Evolutionary conservation across 2,329 filamentous ascomycete genomes (phyloP).

Genomic region (Coniella vitis): DNA sequence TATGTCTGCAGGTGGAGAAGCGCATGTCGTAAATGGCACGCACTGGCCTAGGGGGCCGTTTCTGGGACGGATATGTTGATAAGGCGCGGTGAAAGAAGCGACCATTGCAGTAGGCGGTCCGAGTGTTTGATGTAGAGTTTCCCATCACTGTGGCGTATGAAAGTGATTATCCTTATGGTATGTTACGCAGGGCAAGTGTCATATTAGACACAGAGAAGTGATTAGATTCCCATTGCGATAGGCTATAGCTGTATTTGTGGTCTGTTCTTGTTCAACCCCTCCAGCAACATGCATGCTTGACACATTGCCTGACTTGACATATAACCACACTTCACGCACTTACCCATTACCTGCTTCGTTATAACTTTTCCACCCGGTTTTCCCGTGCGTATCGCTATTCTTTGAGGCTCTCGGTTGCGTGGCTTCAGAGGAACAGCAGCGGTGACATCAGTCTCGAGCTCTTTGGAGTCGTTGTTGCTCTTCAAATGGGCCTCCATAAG

Average conservation of each 20-base stretch:
- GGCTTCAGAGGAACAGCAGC: slow-evolving; percentile 31
- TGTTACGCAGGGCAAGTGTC: background rate
- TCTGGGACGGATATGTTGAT: background rate
- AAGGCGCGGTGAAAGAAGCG: no score
- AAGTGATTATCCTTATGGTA: background rate
- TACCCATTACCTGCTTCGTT: slow-evolving; percentile 65
- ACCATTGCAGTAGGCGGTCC: no score
- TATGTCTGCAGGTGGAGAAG: slow-evolving; percentile 41
- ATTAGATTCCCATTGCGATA: background rate
- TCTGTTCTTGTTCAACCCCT: slow-evolving; percentile 79
- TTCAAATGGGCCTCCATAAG: slow-evolving; percentile 70
- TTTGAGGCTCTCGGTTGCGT: slow-evolving; percentile 19
- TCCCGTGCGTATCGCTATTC: slow-evolving; percentile 19
- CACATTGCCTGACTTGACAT: slow-evolving; percentile 91
- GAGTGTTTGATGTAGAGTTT: background rate
- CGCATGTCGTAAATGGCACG: slow-evolving; percentile 36
- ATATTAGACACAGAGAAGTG: background rate
- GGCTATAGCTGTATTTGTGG: slow-evolving; percentile 48
- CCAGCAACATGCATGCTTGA: slow-evolving; percentile 85
- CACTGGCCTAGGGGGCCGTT: background rate
- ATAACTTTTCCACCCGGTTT: slow-evolving; percentile 18
- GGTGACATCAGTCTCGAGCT: slow-evolving; percentile 61
- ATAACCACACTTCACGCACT: slow-evolving; percentile 84
- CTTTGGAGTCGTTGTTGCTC: slow-evolving; percentile 53
- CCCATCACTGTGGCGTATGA: background rate